A percentile compares a stretch with the other conserved stretches of the same genome.
These are phyloP conservation scores for Plasmopara muralis DNA, from an alignment of 352 stramenopile genomes.

Conservation along the genomic window DNA sequence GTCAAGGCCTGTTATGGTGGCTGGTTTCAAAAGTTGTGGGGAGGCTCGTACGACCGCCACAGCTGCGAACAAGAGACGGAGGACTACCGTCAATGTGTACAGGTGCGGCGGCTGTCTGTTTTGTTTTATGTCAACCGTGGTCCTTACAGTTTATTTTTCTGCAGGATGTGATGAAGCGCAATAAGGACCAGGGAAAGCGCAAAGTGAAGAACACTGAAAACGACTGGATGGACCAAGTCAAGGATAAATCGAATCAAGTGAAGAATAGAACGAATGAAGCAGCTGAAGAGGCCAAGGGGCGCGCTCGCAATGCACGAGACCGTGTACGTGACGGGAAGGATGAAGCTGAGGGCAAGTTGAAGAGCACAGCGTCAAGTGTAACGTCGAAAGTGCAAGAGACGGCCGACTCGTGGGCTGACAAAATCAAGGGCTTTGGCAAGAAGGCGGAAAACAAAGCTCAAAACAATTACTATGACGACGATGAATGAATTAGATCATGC, in stretches of 20 bases:
- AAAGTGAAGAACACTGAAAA: conserved; percentile 10
- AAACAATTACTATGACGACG: conserved; percentile 14
- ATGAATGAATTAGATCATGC: conserved; percentile 1
- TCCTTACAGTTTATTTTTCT: background rate
- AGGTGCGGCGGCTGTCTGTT: conserved; percentile 17
- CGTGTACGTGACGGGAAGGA: conserved; percentile 29
- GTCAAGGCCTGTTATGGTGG: conserved; percentile 77
- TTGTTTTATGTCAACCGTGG: background rate
- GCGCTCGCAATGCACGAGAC: conserved; percentile 21
- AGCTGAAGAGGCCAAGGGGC: conserved; percentile 23
- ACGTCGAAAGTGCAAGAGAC: conserved; percentile 30
- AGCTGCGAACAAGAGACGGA: conserved; percentile 66
- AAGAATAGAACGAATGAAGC: conserved; percentile 31
- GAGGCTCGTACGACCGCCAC: conserved; percentile 49
- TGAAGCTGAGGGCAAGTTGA: conserved; percentile 19
- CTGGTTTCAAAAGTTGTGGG: conserved; percentile 76
- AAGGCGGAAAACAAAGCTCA: conserved; percentile 26
- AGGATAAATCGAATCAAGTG: conserved; percentile 25
- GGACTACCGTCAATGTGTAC: conserved; percentile 65
- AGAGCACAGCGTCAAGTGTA: conserved; percentile 29
- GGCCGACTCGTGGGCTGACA: conserved; percentile 30
- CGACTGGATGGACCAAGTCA: conserved; percentile 47
- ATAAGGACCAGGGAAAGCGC: conserved; percentile 22
- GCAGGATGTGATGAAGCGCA: conserved; percentile 43
- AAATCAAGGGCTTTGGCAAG: conserved; percentile 30